Conservation (phyloP, 345 rosid genomes). For the Sapria himalayana region DNA sequence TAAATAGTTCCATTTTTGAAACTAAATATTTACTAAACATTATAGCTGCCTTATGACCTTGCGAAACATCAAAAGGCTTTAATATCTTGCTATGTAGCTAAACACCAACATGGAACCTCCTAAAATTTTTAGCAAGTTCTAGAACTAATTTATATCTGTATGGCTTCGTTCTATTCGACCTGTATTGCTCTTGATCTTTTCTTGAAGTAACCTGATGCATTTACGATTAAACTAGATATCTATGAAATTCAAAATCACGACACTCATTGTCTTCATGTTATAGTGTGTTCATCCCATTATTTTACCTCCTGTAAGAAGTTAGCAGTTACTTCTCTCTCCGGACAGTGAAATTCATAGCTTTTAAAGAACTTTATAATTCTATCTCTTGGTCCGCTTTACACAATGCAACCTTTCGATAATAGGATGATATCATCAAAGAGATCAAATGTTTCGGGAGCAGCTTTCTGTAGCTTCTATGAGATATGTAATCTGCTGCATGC, state of each 20-base stretch:
- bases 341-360: conserved; percentile 51
- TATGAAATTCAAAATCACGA: no score
- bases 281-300: neutral
- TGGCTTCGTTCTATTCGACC: conserved; percentile 38
- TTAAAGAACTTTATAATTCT: conserved; percentile 44
- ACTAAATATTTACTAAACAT: conserved; percentile 36
- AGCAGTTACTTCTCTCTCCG: conserved; percentile 74
- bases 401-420: conserved; percentile 63
- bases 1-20: conserved; percentile 40
- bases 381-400: conserved; percentile 74
- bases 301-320: conserved; percentile 85
- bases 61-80: conserved; percentile 30
- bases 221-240: no score
- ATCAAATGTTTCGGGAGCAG: conserved; percentile 83
- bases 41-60: conserved; percentile 48
- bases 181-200: conserved; percentile 85
- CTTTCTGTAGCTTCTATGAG: conserved; percentile 60
- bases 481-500: conserved; percentile 62
- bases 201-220: conserved; percentile 51
- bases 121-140: conserved; percentile 37
- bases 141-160: conserved; percentile 43
- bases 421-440: conserved; percentile 70
- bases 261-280: no score
- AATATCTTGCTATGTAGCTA: conserved; percentile 32
- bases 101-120: conserved; percentile 49